Evolutionary conservation across 192 early-diverging fungal species (phyloP).

Genomic region (Haplosporangium gracile): DNA sequence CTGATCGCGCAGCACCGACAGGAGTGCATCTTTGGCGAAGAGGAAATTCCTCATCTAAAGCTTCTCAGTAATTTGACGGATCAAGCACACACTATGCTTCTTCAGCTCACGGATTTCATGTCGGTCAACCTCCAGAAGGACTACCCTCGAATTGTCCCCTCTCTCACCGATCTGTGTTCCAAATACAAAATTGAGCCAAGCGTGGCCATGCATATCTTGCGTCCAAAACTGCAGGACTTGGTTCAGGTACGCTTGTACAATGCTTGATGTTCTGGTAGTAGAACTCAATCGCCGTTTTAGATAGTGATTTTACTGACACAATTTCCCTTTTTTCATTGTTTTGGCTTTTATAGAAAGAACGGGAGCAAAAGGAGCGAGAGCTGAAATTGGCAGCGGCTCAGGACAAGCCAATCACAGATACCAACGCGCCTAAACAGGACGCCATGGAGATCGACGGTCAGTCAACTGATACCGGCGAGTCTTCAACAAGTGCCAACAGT

Average conservation of each 20-base stretch:
- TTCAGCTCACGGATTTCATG: conserved; percentile 78
- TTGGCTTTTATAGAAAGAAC: conserved; percentile 1
- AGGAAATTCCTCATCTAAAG: conserved; percentile 63
- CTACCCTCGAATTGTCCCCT: conserved; percentile 62
- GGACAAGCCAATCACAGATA: neutral
- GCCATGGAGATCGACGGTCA: conserved; percentile 6
- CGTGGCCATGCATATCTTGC: conserved; percentile 73
- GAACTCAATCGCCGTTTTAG: neutral
- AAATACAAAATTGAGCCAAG: conserved; percentile 74
- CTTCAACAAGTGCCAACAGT: neutral
- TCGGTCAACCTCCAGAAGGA: conserved; percentile 62
- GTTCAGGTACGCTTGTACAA: conserved; percentile 7
- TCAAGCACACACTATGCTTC: conserved; percentile 68
- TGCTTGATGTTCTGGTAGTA: neutral
- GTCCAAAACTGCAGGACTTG: conserved; percentile 67
- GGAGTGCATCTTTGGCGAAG: conserved; percentile 61
- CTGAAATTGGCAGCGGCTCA: neutral
- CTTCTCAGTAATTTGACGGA: conserved; percentile 72
- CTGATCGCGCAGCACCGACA: conserved; percentile 73
- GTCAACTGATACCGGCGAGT: neutral
- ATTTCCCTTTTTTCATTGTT: neutral
- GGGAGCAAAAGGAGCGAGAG: conserved; percentile 6
- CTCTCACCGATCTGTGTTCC: conserved; percentile 58
- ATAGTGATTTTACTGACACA: neutral
- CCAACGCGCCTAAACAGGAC: neutral